Evolutionary conservation across 306 rosid genomes (phyloP), one percentile per base, ranked within the genome.

Genomic region (Sicyos baderoa): DNA sequence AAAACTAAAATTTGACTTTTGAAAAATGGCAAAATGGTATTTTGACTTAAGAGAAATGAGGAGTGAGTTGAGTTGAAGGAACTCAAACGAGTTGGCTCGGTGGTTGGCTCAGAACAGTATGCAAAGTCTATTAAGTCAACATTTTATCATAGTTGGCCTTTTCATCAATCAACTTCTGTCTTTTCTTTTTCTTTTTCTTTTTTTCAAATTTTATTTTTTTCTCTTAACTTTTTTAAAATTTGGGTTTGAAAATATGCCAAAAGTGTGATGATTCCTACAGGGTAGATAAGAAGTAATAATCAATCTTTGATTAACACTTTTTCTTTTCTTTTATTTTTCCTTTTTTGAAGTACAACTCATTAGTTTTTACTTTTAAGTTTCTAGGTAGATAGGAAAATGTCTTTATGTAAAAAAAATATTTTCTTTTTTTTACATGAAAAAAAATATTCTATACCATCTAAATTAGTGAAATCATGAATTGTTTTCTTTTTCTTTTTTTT

Each of bases 51-150:
- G 22, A 21, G 11, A 14, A 58, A 1, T 18, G 6, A 12, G 6
- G 0, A 6, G 3, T 3, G n/a, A 13, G 18, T 1, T 23, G 40
- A 48, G 57, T 22, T 23, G 4, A 66, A 35, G 21, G 12, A 62
- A 67, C 72, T 67, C 72, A 57, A 22, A 22, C 72, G 72, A 21
- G 73, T 17, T 29, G 1, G 25, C 72, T 48, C 40, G 40, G 40
- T 49, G 22, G 72, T 67, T 67, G 72, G 57, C 70, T 44, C 2
- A 64, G 15, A 40, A 18, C 25, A 14, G 13, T 56, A 2, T 29
- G 45, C 19, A 21, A 0, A 29, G 66, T 59, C 2, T 0, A 13
- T 4, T 42, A 64, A 21, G 53, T 64, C 70, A 64, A 44, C 52
- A 42, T 40, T 63, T 19, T 63, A 45, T 42, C 27, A 40, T 10